Conservation (phyloP, 441 rosid species). For the Pelargonium australe region DNA sequence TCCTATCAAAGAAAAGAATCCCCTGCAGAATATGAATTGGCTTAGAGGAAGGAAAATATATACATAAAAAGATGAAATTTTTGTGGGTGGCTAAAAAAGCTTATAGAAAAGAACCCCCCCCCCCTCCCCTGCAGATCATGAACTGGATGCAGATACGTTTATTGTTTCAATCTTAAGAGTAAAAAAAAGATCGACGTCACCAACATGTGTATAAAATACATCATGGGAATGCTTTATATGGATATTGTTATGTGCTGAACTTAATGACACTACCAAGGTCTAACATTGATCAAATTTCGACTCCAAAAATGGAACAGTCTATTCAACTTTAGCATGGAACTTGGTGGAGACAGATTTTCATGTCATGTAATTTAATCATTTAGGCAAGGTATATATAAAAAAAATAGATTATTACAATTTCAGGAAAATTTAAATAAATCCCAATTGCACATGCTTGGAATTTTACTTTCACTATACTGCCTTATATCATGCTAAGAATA, state of each 20-base stretch:
- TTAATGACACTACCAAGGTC: not conserved
- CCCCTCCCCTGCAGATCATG: no score
- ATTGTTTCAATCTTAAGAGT: not conserved
- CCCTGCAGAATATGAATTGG: conserved; percentile 50
- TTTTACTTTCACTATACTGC: not conserved
- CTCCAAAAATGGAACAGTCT: not conserved
- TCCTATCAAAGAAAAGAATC: conserved; percentile 74
- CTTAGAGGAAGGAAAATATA: conserved; percentile 17
- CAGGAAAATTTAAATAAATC: not conserved
- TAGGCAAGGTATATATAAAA: not conserved
- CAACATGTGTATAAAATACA: not conserved
- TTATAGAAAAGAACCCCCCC: no score
- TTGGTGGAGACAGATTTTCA: not conserved
- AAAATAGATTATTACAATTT: not conserved
- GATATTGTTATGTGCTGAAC: not conserved
- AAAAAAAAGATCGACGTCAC: not conserved
- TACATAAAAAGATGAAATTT: not conserved
- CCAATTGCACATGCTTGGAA: not conserved
- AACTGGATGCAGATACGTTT: not conserved
- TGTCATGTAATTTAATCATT: not conserved
- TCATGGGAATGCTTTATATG: not conserved
- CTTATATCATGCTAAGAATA: not conserved
- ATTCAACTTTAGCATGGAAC: not conserved
- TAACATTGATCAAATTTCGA: not conserved
- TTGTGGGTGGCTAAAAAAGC: no score